Base-by-base conservation (phyloP, 371 early-diverging fungal genomes). In the Mucor saturninus region DNA sequence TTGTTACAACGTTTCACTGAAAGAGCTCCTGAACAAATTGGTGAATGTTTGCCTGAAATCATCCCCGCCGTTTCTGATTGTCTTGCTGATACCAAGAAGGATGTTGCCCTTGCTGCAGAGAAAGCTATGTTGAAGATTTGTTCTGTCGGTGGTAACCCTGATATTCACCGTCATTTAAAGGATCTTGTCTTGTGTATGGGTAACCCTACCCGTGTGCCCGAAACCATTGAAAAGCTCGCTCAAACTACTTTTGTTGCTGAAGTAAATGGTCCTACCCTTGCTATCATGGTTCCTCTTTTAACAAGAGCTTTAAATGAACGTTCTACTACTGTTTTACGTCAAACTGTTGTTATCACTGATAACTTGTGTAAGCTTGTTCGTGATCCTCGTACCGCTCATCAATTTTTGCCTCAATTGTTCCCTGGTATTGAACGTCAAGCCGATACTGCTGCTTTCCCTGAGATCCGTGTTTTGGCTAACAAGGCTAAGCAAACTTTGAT, bases 241-340 rank as follows among this genome's bases (percentile, higher is more conserved):
- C 84, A 86, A 42, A 91, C 91, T 15, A 93, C 93, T 26, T 92
- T 92, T 73, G 92, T 93, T 15, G 88, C 89, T 48, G 88, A 87
- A 67, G 92, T 93, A 66, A 87, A 86, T 58, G 90, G 88, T 38
- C 91, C 92, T 28, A 86, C 91, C 15, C 81, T 93, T 38, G 91
- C 93, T 66, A 87, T 93, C 64, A 86, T 91, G 87, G 89, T 89
- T 4, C 88, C 88, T 13, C 79, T 87, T 11, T 68, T 88, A 53
- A 80, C 81, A 52, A 84, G 88, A 75, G 88, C 84, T n/a, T 56
- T 88, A 53, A 82, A 83, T 59, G 85, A 85, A 65, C 84, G 85
- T 15, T 81, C 84, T 0, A 77, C 85, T 38, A 64, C 78, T 11
- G 58, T 85, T 26, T 68, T 84, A 58, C 84, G 88, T 52, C 86